A percentile compares a stretch with the other conserved stretches of the same genome.
Conservation (phyloP, 306 rosid species). For the Mimosa pudica region DNA sequence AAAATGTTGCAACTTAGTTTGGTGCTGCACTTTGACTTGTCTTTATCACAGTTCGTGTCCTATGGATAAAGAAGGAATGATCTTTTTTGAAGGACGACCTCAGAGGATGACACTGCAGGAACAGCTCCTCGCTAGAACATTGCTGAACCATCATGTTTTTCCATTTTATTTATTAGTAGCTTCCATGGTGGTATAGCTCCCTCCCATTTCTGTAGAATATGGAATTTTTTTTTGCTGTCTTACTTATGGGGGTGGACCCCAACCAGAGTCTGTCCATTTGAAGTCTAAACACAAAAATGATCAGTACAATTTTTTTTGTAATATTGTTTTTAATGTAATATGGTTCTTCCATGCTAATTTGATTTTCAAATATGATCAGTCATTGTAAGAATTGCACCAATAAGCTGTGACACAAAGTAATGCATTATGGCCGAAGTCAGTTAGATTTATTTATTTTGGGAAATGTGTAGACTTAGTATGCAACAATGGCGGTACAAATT, state of each 20-base stretch:
- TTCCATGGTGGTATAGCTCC: conserved; percentile 26
- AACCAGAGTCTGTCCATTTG: background rate
- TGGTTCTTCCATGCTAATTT: background rate
- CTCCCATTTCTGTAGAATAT: conserved; percentile 40
- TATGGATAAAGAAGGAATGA: conserved; percentile 33
- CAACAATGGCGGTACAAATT: background rate
- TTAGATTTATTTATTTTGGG: background rate
- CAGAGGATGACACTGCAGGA: conserved; percentile 34
- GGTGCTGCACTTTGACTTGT: conserved; percentile 29
- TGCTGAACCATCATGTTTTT: conserved; percentile 25
- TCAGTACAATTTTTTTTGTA: background rate
- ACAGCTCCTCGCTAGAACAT: conserved; percentile 23
- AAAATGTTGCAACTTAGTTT: conserved; percentile 21
- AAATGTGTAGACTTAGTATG: too few species aligned
- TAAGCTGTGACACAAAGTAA: background rate
- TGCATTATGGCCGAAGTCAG: background rate
- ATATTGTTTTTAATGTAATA: background rate
- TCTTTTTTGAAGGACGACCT: conserved; percentile 27
- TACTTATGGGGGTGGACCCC: conserved; percentile 5
- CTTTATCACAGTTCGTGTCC: conserved; percentile 39
- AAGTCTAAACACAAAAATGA: background rate
- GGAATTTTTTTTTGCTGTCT: conserved; percentile 28
- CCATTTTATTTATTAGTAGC: conserved; percentile 31
- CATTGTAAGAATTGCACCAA: background rate
- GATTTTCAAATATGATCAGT: background rate